Evolutionary conservation across 208 protist species (phyloP).

Genomic region (Trypanosoma congolense): DNA sequence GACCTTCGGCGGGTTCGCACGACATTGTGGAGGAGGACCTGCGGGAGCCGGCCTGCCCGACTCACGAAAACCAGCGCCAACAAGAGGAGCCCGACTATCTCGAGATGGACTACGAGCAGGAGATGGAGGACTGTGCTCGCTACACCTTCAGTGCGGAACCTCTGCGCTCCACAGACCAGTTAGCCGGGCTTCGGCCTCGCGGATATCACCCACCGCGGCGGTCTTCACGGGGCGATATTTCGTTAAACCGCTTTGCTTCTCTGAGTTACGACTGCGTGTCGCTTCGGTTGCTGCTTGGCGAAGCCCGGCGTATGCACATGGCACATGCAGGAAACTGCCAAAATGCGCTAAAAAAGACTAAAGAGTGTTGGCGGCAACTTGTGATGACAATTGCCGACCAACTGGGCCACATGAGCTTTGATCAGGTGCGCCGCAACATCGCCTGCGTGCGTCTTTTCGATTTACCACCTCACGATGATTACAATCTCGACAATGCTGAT

Average conservation of each 20-base stretch:
- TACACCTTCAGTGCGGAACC: slow-evolving; percentile 45
- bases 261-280: slow-evolving; percentile 5
- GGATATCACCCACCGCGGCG: neutral
- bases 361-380: slow-evolving; percentile 1
- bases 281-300: slow-evolving; percentile 15
- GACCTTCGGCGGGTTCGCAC: neutral
- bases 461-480: neutral
- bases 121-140: slow-evolving; percentile 53
- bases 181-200: neutral
- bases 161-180: neutral
- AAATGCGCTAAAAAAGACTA: neutral
- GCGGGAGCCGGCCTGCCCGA: no score
- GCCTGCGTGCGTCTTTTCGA: slow-evolving; percentile 10
- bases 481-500: neutral
- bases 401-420: slow-evolving; percentile 4
- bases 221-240: neutral
- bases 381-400: neutral
- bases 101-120: slow-evolving; percentile 48
- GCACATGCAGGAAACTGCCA: neutral
- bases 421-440: neutral
- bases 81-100: slow-evolving; percentile 12
- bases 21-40: neutral
- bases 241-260: neutral
- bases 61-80: neutral
- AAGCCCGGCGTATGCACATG: slow-evolving; percentile 13